Evolutionary conservation across 2,329 filamentous ascomycete species (phyloP), one percentile per base, ranked within the genome.

Genomic region (Rhytidhysteron rufulum): DNA sequence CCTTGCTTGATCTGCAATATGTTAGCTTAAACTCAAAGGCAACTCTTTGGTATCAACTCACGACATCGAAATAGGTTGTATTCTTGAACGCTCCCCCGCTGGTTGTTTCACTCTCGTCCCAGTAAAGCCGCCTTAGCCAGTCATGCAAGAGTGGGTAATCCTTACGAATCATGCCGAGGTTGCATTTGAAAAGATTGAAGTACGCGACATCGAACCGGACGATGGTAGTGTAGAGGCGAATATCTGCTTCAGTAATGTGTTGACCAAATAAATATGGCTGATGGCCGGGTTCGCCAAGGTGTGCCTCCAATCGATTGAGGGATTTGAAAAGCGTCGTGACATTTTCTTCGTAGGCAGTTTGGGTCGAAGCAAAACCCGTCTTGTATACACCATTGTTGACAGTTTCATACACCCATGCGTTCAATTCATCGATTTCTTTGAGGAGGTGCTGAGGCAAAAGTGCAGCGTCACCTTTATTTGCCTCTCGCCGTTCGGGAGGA

Each of bases 101-200:
- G 1, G 53, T 60, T 39, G 56, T 50, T 11, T 52, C 46, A 1
- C 54, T 51, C 15, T 57, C 55, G 11, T 82, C 82, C 90, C 90
- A 96, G 71, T 95, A 96, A 48, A 95, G 70, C 53, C 81, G 75
- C 43, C 86, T 77, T 68, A 95, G 67, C 88, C 89, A 95, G 40
- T 68, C 72, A 70, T 95, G 87, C 43, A 95, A 70, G 31, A 74
- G 73, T 20, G 90, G 89, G 62, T 93, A 96, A 7, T 88, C 88
- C 8, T 79, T 82, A 32, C 89, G 78, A 57, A 95, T 89, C 68
- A 94, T 88, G 25, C 83, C 79, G 47, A 94, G 69, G 69, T 95
- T 95, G 70, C 86, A 91, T 64, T 82, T 83, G 69, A 83, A 83
- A 52, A 82, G 64, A 47, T 71, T 62, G 7, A 74, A 71, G 47